A percentile compares a stretch with the other conserved stretches of the same genome.
Evolutionary conservation across 2,329 filamentous ascomycete species (phyloP).

Genomic region (Orbilia quercus): DNA sequence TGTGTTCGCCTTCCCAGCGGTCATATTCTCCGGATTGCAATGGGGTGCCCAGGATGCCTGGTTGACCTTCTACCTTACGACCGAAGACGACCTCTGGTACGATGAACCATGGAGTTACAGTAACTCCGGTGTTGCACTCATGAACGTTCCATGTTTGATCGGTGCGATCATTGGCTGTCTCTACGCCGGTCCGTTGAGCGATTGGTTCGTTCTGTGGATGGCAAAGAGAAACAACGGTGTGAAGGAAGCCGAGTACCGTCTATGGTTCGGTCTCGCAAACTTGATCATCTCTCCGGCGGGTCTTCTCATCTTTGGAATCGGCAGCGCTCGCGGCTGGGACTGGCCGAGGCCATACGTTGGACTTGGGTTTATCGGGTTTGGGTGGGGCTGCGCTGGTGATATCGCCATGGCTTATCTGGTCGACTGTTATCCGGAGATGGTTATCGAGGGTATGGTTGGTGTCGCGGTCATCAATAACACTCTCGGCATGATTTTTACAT

Average conservation of each 20-base stretch:
- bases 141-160: conserved; percentile 70
- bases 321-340: conserved; percentile 66
- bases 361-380: conserved; percentile 71
- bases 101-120: conserved; percentile 69
- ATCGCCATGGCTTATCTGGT: conserved; percentile 69
- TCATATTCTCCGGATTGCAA: conserved; percentile 70
- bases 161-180: conserved; percentile 70
- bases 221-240: conserved; percentile 68
- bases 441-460: conserved; percentile 71
- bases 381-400: conserved; percentile 71
- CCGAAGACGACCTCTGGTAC: conserved; percentile 70
- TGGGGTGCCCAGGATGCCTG: conserved; percentile 73
- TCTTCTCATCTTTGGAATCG: conserved; percentile 69
- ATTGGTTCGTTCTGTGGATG: conserved; percentile 70
- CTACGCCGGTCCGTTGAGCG: conserved; percentile 70
- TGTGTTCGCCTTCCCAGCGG: conserved; percentile 71
- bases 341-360: conserved; percentile 70
- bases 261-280: conserved; percentile 68
- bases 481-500: conserved; percentile 69
- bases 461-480: conserved; percentile 71
- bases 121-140: conserved; percentile 69
- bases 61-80: conserved; percentile 71
- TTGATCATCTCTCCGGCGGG: conserved; percentile 67
- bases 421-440: conserved; percentile 70
- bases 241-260: conserved; percentile 69